Evolutionary conservation across 139 green algal genomes (phyloP).

Genomic region (Zygnema cylindricum): DNA sequence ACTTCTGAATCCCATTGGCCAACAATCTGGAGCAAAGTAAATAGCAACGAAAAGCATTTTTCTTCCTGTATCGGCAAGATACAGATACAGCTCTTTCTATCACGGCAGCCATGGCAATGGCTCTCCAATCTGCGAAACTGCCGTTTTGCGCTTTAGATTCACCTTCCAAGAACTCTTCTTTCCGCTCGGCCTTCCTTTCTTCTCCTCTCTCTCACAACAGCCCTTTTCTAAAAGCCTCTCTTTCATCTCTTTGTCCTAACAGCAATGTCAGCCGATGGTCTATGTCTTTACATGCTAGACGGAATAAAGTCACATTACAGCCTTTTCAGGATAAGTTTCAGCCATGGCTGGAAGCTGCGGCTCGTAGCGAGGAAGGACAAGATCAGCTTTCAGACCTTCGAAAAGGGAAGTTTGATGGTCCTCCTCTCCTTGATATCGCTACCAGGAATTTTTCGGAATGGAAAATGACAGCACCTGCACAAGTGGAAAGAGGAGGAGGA

Average conservation of each 20-base stretch:
- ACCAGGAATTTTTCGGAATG: constrained; percentile 10
- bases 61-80: too few relatives aligned
- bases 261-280: not conserved
- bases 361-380: constrained; percentile 34
- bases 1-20: too few relatives aligned
- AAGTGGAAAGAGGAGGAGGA: constrained; percentile 45
- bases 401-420: constrained; percentile 30
- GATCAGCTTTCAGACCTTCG: constrained; percentile 32
- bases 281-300: not conserved
- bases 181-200: not conserved
- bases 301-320: not conserved
- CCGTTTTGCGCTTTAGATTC: too few relatives aligned
- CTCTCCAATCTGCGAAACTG: not conserved
- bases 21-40: too few relatives aligned
- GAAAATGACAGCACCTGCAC: constrained; percentile 44
- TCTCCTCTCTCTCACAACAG: not conserved
- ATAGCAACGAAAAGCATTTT: too few relatives aligned
- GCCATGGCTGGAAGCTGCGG: constrained; percentile 31
- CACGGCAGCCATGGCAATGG: too few relatives aligned
- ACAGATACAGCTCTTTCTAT: too few relatives aligned
- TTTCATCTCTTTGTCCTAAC: too few relatives aligned
- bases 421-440: constrained; percentile 42
- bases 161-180: not conserved
- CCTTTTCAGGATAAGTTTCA: constrained; percentile 48
- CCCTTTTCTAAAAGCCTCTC: not conserved